A percentile compares a stretch with the other conserved stretches of the same genome.
Conservation (phyloP, 73 alveolate species). For the Paramecium bursaria region DNA sequence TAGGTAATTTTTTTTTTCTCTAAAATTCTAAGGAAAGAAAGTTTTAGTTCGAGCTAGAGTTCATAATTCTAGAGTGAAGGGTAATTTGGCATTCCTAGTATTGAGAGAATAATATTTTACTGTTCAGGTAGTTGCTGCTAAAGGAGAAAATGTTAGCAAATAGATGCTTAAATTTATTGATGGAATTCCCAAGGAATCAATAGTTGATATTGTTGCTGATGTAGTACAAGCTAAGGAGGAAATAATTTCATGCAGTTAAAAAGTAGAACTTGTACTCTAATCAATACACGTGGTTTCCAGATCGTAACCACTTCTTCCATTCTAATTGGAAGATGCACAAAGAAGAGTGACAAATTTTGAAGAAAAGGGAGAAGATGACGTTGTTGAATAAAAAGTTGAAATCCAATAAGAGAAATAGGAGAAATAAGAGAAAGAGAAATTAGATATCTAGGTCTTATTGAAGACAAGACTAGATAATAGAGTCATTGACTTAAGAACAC, state of each 20-base stretch:
- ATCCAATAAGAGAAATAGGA: neutral
- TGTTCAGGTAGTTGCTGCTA: slow-evolving; percentile 87
- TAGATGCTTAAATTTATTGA: slow-evolving; percentile 89
- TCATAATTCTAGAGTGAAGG: slow-evolving; percentile 92
- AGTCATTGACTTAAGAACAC: slow-evolving; percentile 95
- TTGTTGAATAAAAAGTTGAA: neutral
- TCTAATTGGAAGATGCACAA: slow-evolving; percentile 96
- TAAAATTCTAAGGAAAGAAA: slow-evolving; percentile 76
- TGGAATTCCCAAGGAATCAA: slow-evolving; percentile 89
- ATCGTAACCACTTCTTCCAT: slow-evolving; percentile 92
- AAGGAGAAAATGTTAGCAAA: slow-evolving; percentile 80
- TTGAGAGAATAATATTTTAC: slow-evolving; percentile 92
- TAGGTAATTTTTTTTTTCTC: slow-evolving; percentile 69
- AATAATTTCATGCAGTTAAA: slow-evolving; percentile 85
- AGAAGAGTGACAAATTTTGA: slow-evolving; percentile 89
- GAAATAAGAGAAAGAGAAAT: slow-evolving; percentile 14
- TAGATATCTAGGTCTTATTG: slow-evolving; percentile 36
- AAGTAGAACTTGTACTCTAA: slow-evolving; percentile 86
- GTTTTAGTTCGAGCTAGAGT: slow-evolving; percentile 91
- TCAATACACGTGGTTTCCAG: slow-evolving; percentile 81
- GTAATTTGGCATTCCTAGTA: slow-evolving; percentile 92
- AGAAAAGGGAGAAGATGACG: slow-evolving; percentile 81
- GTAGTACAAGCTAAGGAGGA: slow-evolving; percentile 85
- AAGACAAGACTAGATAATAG: slow-evolving; percentile 95
- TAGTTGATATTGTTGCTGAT: slow-evolving; percentile 86